Conservation (phyloP, 2,329 filamentous ascomycete species). For the Colletotrichum sp. region DNA sequence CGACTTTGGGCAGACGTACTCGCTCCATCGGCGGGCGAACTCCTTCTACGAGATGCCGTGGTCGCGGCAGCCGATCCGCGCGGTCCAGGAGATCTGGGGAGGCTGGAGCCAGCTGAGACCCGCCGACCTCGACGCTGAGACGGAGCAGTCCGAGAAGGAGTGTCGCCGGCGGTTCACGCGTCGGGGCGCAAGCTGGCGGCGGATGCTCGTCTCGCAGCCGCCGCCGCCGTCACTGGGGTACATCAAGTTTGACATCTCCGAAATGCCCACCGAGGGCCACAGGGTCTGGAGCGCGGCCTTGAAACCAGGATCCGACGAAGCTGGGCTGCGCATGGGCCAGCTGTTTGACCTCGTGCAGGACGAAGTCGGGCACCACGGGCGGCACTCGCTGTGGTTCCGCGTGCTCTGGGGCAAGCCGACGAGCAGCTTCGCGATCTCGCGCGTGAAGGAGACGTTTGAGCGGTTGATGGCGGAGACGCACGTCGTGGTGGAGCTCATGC, state of each 20-base stretch:
- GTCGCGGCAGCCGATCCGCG: not conserved
- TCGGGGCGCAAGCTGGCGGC: constrained; percentile 24
- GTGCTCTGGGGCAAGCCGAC: constrained; percentile 5
- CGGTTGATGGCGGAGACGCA: not conserved
- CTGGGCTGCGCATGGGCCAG: constrained; percentile 22
- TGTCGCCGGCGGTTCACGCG: constrained; percentile 4
- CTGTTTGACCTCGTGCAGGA: constrained; percentile 22
- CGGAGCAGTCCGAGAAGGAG: not conserved
- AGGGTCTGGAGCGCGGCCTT: not conserved
- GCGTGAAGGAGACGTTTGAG: not conserved
- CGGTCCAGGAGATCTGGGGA: constrained; percentile 1
- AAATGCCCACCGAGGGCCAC: not conserved
- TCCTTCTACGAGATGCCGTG: constrained; percentile 18
- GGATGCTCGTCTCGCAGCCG: constrained; percentile 26
- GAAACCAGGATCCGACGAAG: not conserved
- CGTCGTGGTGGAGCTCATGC: constrained; percentile 18
- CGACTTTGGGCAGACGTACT: constrained; percentile 15
- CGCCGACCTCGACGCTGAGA: not conserved
- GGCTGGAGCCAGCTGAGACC: not conserved
- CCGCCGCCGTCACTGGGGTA: constrained; percentile 7
- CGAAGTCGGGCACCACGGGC: constrained; percentile 5
- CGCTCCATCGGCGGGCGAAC: constrained; percentile 2
- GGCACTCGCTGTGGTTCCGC: constrained; percentile 14
- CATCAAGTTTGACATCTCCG: constrained; percentile 4
- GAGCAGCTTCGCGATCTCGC: not conserved